Evolutionary conservation across 2,329 filamentous ascomycete species (phyloP).

Genomic region (Coniochaeta sp.): DNA sequence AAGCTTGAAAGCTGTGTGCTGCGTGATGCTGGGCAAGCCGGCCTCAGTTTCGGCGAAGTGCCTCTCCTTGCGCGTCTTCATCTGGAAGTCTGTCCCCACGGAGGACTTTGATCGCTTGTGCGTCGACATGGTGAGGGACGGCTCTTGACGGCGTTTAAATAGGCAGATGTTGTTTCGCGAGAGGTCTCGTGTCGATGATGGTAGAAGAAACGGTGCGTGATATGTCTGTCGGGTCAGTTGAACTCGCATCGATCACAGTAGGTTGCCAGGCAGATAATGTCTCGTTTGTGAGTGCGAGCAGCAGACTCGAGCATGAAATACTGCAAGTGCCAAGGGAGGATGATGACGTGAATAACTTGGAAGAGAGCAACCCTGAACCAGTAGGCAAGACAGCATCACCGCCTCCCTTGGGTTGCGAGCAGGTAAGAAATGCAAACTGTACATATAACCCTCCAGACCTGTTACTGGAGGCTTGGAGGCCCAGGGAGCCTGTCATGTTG

Average conservation of each 20-base stretch:
- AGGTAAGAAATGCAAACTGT: too few relatives aligned
- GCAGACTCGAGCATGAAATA: too few relatives aligned
- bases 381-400: too few relatives aligned
- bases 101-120: not conserved
- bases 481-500: too few relatives aligned
- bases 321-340: too few relatives aligned
- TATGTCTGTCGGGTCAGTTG: not conserved
- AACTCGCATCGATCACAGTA: not conserved
- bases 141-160: not conserved
- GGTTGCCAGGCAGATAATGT: not conserved
- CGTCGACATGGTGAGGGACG: not conserved
- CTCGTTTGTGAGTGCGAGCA: too few relatives aligned
- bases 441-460: too few relatives aligned
- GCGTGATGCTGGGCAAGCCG: slow-evolving; percentile 29
- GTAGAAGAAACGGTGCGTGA: not conserved
- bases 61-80: slow-evolving; percentile 38
- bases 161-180: too few relatives aligned
- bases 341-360: too few relatives aligned
- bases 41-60: slow-evolving; percentile 45
- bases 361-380: too few relatives aligned
- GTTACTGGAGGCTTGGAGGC: too few relatives aligned
- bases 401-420: too few relatives aligned
- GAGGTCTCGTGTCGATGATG: not conserved
- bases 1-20: slow-evolving; percentile 22
- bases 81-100: slow-evolving; percentile 37